phyloP scores from a whole-genome alignment of 805 yeast genomes.

The Soucietia sequanensis region DNA sequence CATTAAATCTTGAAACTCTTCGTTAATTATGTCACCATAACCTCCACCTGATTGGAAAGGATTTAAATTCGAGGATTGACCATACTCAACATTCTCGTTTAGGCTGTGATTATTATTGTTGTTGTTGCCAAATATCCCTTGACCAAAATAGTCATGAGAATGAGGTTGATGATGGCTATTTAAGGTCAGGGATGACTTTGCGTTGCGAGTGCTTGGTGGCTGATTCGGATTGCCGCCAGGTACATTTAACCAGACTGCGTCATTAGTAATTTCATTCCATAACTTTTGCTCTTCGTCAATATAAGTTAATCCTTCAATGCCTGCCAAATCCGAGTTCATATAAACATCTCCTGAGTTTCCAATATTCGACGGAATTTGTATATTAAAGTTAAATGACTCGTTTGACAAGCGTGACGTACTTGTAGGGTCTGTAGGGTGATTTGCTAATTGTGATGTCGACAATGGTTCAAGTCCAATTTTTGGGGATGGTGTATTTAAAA shows the following conservation, averaged over 20 bases:
- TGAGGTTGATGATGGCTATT: not conserved
- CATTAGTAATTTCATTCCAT: constrained; percentile 77
- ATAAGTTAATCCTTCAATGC: constrained; percentile 43
- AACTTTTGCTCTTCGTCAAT: constrained; percentile 48
- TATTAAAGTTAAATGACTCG: constrained; percentile 17
- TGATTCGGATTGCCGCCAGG: constrained; percentile 21
- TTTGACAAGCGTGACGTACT: constrained; percentile 15
- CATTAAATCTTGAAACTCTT: constrained; percentile 33
- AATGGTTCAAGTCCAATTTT: not conserved
- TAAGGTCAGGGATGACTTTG: not conserved
- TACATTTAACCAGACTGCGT: constrained; percentile 68
- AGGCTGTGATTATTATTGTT: too few relatives aligned
- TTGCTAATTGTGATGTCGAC: not conserved
- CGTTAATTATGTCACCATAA: constrained; percentile 38
- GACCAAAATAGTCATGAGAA: too few relatives aligned
- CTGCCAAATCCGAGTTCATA: constrained; percentile 36
- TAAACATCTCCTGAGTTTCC: constrained; percentile 27
- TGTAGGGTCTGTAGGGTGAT: not conserved
- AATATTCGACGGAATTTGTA: constrained; percentile 9
- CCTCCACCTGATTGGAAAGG: constrained; percentile 18
- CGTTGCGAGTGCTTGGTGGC: constrained; percentile 12
- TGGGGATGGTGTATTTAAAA: too few relatives aligned
- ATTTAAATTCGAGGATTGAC: constrained; percentile 1
- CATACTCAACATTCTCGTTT: not conserved
- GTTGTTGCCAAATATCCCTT: not conserved